Evolutionary conservation across 169 alveolate genomes (phyloP).

Genomic region (Perkinsus olseni): DNA sequence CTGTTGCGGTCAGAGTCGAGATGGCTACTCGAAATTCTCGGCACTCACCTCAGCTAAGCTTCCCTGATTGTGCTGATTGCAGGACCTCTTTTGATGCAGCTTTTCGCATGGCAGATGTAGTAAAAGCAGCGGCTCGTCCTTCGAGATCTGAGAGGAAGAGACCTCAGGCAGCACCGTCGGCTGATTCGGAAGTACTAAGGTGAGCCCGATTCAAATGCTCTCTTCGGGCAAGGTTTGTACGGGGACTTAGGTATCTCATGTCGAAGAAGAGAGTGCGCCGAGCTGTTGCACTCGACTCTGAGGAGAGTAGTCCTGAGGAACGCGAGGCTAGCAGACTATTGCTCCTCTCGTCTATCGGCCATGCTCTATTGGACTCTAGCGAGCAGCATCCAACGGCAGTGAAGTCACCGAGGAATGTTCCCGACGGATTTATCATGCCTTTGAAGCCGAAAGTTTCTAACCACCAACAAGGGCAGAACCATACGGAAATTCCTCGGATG

Average conservation of each 20-base stretch:
- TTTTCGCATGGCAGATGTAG: neutral
- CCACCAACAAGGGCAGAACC: neutral
- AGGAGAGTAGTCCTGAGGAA: neutral
- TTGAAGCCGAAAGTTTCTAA: neutral
- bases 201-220: neutral
- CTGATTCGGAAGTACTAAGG: neutral
- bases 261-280: neutral
- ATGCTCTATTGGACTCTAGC: neutral
- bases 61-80: too few relatives aligned
- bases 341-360: neutral
- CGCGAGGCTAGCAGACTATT: neutral
- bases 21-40: too few relatives aligned
- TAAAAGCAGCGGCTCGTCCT: neutral
- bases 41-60: too few relatives aligned
- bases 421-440: neutral
- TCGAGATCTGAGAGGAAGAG: too few relatives aligned
- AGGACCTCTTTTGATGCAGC: too few relatives aligned
- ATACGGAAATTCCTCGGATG: neutral
- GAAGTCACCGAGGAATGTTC: neutral
- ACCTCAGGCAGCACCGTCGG: neutral
- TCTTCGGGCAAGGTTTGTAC: neutral
- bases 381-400: neutral
- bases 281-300: neutral
- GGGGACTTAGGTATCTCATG: neutral
- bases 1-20: too few relatives aligned